Evolutionary conservation across 257 asterid genomes (phyloP).

Genomic region (Agastache rugosa): DNA sequence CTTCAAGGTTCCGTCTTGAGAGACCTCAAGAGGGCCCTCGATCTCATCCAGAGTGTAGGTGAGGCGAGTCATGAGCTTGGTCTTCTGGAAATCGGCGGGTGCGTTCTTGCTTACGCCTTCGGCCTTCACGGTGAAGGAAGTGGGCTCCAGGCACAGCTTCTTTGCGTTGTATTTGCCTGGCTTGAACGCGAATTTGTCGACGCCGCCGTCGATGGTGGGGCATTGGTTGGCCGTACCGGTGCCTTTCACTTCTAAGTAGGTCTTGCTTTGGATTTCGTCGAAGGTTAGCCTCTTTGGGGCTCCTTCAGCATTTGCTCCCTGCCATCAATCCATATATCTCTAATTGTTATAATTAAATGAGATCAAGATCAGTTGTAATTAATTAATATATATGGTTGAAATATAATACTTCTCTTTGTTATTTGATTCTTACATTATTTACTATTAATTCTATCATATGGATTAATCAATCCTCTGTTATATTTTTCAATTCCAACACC

Average conservation of each 20-base stretch:
- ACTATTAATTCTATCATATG: too few relatives aligned
- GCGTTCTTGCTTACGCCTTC: conserved; percentile 84
- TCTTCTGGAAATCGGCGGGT: conserved; percentile 83
- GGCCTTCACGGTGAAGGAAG: conserved; percentile 97
- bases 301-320: conserved; percentile 97
- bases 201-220: conserved; percentile 95
- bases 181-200: conserved; percentile 71
- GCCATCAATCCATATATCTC: neutral
- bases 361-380: too few relatives aligned
- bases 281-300: conserved; percentile 79
- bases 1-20: conserved; percentile 74
- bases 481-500: too few relatives aligned
- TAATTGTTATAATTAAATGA: too few relatives aligned
- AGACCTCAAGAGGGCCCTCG: conserved; percentile 95
- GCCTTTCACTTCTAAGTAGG: conserved; percentile 93
- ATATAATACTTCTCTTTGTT: too few relatives aligned
- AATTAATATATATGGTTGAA: too few relatives aligned
- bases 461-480: too few relatives aligned
- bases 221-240: conserved; percentile 98
- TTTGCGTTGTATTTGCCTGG: conserved; percentile 86
- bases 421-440: too few relatives aligned
- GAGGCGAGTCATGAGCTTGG: conserved; percentile 97
- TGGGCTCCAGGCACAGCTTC: conserved; percentile 95
- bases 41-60: conserved; percentile 98
- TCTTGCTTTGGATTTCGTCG: conserved; percentile 94